Percentiles rank a stretch among this genome's conserved stretches.
These are phyloP conservation scores for Tricholoma terreum DNA, from an alignment of 768 basidiomycete species.

Conservation along the genomic window DNA sequence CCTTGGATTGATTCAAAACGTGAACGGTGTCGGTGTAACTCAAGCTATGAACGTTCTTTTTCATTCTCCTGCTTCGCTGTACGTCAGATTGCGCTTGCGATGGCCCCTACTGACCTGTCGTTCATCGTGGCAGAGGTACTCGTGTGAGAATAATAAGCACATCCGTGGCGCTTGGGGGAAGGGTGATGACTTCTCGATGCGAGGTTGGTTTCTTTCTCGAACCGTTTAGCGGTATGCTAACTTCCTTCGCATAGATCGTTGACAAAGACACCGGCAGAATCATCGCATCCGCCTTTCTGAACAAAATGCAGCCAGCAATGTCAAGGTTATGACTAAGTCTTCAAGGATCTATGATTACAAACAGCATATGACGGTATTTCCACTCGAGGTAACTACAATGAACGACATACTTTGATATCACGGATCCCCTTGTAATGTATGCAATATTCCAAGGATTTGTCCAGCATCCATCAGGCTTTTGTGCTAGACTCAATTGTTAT, in stretches of 20 bases:
- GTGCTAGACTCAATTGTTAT: no score
- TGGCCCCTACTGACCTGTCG: slow-evolving; percentile 4
- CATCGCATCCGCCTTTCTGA: slow-evolving; percentile 64
- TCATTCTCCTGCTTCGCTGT: slow-evolving; percentile 66
- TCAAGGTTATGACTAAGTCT: slow-evolving; percentile 48
- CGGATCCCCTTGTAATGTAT: background rate
- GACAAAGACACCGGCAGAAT: slow-evolving; percentile 57
- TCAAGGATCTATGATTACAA: background rate
- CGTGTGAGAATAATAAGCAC: slow-evolving; percentile 58
- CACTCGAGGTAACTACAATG: background rate
- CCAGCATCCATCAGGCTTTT: no score
- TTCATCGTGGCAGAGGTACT: slow-evolving; percentile 44
- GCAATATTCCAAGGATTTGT: no score
- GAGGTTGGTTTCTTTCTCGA: slow-evolving; percentile 44
- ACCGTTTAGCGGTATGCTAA: slow-evolving; percentile 2
- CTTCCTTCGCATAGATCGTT: slow-evolving; percentile 40
- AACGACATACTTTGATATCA: background rate
- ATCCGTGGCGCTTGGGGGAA: slow-evolving; percentile 62
- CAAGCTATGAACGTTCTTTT: slow-evolving; percentile 68
- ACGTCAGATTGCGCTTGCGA: slow-evolving; percentile 23
- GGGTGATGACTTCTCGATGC: slow-evolving; percentile 69
- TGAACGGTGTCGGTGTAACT: slow-evolving; percentile 74
- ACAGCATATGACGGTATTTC: background rate
- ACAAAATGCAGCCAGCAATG: slow-evolving; percentile 67
- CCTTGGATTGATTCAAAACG: slow-evolving; percentile 54